Evolutionary conservation across 176 grass and related monocot genomes (phyloP).

Genomic region (Oryza longistaminata): DNA sequence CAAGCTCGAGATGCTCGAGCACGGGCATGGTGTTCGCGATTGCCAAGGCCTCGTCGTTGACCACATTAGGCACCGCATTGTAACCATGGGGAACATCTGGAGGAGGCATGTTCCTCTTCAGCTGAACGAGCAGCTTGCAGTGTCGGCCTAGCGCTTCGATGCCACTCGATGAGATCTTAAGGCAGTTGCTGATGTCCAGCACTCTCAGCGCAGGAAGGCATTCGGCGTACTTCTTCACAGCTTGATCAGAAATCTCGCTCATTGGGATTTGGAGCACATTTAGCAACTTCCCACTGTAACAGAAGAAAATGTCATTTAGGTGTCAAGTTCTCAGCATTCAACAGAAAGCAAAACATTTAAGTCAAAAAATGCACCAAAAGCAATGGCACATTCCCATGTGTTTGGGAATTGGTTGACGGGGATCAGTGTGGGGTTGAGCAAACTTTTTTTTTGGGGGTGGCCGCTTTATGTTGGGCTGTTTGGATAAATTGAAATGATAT

Average conservation of each 20-base stretch:
- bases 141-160: conserved; percentile 50
- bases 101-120: conserved; percentile 68
- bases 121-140: conserved; percentile 49
- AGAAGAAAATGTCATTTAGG: conserved; percentile 11
- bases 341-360: neutral
- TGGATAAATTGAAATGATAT: too few relatives aligned
- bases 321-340: neutral
- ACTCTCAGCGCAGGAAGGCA: conserved; percentile 38
- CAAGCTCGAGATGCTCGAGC: conserved; percentile 54
- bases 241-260: conserved; percentile 51
- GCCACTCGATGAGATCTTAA: conserved; percentile 47
- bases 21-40: conserved; percentile 48
- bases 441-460: too few relatives aligned
- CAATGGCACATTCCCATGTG: neutral
- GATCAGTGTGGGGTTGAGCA: too few relatives aligned
- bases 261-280: conserved; percentile 62
- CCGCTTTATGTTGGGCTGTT: too few relatives aligned
- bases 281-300: conserved; percentile 43
- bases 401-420: too few relatives aligned
- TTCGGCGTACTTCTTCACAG: conserved; percentile 36
- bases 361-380: neutral
- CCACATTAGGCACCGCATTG: conserved; percentile 28
- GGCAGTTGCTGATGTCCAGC: conserved; percentile 59
- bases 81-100: conserved; percentile 6
- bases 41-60: conserved; percentile 42